A percentile compares a stretch with the other conserved stretches of the same genome.
Conservation (phyloP, 192 early-diverging fungal genomes). For the Dissophora ornata region DNA sequence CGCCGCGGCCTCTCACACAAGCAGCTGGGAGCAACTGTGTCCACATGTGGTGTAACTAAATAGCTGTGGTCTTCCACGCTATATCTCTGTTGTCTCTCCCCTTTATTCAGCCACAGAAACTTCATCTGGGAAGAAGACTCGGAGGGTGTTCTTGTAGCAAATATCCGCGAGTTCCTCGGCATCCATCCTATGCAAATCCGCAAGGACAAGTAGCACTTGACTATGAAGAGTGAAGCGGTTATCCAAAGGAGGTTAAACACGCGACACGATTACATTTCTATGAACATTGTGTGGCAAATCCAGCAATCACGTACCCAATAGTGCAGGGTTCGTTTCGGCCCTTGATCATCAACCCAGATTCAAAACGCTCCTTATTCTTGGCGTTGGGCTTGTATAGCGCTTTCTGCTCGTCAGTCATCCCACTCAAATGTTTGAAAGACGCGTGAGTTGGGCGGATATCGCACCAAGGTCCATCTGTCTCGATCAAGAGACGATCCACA, state of each 20-base stretch:
- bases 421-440: conserved; percentile 68
- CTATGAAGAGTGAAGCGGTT: conserved; percentile 44
- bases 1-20: no score
- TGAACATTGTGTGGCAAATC: not conserved
- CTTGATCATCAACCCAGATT: conserved; percentile 74
- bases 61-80: no score
- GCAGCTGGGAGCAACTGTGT: no score
- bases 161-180: conserved; percentile 64
- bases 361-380: conserved; percentile 81
- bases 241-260: not conserved
- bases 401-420: conserved; percentile 29
- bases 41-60: no score
- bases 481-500: conserved; percentile 84
- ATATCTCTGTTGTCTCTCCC: no score
- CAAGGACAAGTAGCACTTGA: conserved; percentile 73
- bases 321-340: conserved; percentile 86
- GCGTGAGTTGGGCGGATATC: conserved; percentile 90
- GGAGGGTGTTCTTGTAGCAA: conserved; percentile 72
- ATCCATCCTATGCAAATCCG: conserved; percentile 64
- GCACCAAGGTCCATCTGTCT: conserved; percentile 95
- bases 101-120: no score
- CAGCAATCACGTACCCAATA: conserved; percentile 69
- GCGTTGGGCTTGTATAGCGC: conserved; percentile 52
- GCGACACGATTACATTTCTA: not conserved
- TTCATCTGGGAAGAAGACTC: conserved; percentile 69